phyloP scores from a whole-genome alignment of 108 stramenopile species.

The Nitzschia palea region DNA sequence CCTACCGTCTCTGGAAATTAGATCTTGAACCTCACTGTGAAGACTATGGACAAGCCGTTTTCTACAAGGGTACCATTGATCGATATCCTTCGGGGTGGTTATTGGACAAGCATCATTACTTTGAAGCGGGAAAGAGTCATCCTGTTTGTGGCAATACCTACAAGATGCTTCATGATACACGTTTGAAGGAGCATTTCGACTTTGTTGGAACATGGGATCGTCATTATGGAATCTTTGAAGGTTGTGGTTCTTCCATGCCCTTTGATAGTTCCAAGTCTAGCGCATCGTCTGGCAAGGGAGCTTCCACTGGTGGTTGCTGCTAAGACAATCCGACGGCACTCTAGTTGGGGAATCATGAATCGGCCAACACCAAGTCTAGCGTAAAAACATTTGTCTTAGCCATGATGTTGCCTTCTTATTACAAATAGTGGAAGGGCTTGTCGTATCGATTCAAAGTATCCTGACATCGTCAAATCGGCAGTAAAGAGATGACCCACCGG shows the following conservation, averaged over 20 bases:
- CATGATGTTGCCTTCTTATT: constrained; percentile 52
- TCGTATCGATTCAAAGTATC: constrained; percentile 23
- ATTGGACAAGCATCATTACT: constrained; percentile 91
- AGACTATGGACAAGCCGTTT: constrained; percentile 95
- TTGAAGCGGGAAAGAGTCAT: constrained; percentile 87
- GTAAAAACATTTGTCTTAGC: neutral
- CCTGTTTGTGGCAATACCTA: constrained; percentile 97
- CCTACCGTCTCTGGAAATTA: constrained; percentile 91
- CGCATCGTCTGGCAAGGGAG: constrained; percentile 35
- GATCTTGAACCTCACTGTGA: constrained; percentile 93
- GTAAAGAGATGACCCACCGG: constrained; percentile 29
- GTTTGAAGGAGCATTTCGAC: constrained; percentile 83
- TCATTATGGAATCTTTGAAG: constrained; percentile 92
- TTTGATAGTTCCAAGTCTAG: constrained; percentile 20
- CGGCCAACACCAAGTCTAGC: neutral
- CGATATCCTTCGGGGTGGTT: constrained; percentile 76
- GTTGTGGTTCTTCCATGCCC: constrained; percentile 72
- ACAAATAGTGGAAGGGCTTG: constrained; percentile 28
- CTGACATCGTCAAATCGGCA: neutral
- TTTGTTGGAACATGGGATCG: constrained; percentile 85
- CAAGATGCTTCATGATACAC: constrained; percentile 86
- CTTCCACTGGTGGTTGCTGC: constrained; percentile 42
- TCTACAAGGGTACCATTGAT: constrained; percentile 95
- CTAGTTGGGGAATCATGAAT: neutral
- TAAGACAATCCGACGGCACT: constrained; percentile 6